Evolutionary conservation across 1,284 basidiomycete genomes (phyloP).

Genomic region (Apiotrichum siamense): DNA sequence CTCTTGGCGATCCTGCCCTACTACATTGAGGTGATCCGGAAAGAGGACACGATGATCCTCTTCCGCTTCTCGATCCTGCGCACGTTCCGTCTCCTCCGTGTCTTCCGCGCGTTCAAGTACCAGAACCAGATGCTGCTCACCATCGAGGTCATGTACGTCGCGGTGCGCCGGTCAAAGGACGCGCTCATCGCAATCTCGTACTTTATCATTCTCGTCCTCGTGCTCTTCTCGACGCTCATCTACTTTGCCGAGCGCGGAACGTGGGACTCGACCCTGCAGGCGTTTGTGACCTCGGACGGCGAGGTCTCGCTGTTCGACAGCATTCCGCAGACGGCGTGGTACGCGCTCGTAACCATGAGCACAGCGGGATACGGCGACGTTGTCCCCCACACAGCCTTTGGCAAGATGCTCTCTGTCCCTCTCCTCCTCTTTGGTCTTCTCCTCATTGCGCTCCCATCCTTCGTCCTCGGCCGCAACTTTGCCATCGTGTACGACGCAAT

Average conservation of each 20-base stretch:
- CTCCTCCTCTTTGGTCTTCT: constrained; percentile 77
- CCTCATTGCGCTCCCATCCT: constrained; percentile 77
- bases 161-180: constrained; percentile 75
- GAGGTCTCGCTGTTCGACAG: constrained; percentile 56
- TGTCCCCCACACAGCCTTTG: constrained; percentile 72
- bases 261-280: constrained; percentile 71
- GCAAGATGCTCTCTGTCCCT: constrained; percentile 73
- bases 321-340: constrained; percentile 72
- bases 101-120: constrained; percentile 79
- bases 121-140: constrained; percentile 61
- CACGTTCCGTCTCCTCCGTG: constrained; percentile 74
- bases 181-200: constrained; percentile 77
- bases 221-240: constrained; percentile 76
- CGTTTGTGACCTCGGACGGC: constrained; percentile 75
- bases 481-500: constrained; percentile 79
- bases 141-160: constrained; percentile 87
- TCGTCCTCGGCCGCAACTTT: constrained; percentile 82
- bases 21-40: constrained; percentile 74
- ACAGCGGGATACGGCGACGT: constrained; percentile 64
- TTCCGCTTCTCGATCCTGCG: constrained; percentile 76
- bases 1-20: constrained; percentile 76
- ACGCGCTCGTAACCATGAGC: constrained; percentile 52
- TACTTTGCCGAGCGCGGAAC: constrained; percentile 82
- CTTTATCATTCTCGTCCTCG: constrained; percentile 78
- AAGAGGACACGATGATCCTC: constrained; percentile 75